Evolutionary conservation across 768 basidiomycete genomes (phyloP).

Genomic region (Clitopilus hobsonii): DNA sequence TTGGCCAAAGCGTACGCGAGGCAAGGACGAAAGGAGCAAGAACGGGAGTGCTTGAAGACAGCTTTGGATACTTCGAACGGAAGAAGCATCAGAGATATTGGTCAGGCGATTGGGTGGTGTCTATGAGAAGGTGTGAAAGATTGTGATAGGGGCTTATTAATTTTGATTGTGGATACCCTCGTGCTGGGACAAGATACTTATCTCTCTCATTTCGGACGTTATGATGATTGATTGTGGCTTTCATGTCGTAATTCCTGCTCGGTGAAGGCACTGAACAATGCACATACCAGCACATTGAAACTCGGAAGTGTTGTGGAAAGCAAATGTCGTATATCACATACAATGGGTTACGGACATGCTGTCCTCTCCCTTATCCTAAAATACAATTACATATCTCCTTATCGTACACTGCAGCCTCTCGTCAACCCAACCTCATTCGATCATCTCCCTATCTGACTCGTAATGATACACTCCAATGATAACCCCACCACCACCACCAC

Average conservation of each 20-base stretch:
- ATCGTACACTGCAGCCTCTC: slow-evolving; percentile 5
- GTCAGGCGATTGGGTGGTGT: slow-evolving; percentile 65
- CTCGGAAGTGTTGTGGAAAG: background rate
- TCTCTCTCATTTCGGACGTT: background rate
- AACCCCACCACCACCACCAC: background rate
- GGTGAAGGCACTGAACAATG: background rate
- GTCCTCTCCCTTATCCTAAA: slow-evolving; percentile 9
- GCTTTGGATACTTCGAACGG: slow-evolving; percentile 64
- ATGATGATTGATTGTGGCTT: background rate
- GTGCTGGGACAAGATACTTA: background rate
- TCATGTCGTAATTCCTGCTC: background rate
- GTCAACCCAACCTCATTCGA: background rate
- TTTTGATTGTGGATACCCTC: slow-evolving; percentile 1
- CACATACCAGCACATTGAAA: no score
- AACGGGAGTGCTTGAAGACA: slow-evolving; percentile 67
- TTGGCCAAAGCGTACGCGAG: slow-evolving; percentile 77
- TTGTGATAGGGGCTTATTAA: background rate
- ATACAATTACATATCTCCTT: slow-evolving; percentile 11
- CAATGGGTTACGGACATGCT: slow-evolving; percentile 13
- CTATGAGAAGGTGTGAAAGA: slow-evolving; percentile 26
- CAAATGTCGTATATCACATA: slow-evolving; percentile 11
- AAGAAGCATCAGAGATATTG: slow-evolving; percentile 59
- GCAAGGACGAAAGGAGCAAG: slow-evolving; percentile 66
- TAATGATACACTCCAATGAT: background rate
- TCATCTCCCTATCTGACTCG: background rate